Conservation (phyloP, 768 basidiomycete genomes). For the Auricularia cornea region DNA sequence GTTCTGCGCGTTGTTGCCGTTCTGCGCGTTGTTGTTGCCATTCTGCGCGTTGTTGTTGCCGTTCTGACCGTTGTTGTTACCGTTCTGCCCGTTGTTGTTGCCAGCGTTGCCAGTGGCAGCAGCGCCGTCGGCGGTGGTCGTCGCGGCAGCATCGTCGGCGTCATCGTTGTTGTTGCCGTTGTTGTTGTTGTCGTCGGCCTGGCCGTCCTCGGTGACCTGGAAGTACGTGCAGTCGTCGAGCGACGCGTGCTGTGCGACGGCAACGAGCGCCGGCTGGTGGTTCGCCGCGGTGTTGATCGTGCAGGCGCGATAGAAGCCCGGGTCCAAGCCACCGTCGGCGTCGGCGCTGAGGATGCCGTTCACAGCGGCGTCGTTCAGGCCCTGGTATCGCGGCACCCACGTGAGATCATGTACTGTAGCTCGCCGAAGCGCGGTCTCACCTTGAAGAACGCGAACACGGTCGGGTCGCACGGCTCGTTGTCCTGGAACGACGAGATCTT, state of each 20-base stretch:
- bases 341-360: constrained; percentile 41
- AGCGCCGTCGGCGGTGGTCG: background rate
- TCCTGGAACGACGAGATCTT: constrained; percentile 33
- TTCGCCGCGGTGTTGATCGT: constrained; percentile 51
- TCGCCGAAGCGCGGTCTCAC: no score
- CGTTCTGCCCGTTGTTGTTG: background rate
- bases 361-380: constrained; percentile 1
- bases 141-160: background rate
- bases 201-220: background rate
- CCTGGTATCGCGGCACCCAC: background rate
- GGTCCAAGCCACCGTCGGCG: constrained; percentile 48
- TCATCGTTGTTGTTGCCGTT: background rate
- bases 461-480: constrained; percentile 41
- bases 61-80: background rate
- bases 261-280: constrained; percentile 49
- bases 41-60: background rate
- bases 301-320: constrained; percentile 49
- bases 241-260: constrained; percentile 52
- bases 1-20: background rate
- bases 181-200: background rate
- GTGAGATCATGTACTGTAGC: no score
- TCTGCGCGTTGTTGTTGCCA: background rate
- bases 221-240: constrained; percentile 5
- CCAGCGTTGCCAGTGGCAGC: background rate
- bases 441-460: constrained; percentile 47